These are phyloP conservation scores for Paecilomyces formosus DNA, from an alignment of 2,329 filamentous ascomycete species.

Conservation along the genomic window DNA sequence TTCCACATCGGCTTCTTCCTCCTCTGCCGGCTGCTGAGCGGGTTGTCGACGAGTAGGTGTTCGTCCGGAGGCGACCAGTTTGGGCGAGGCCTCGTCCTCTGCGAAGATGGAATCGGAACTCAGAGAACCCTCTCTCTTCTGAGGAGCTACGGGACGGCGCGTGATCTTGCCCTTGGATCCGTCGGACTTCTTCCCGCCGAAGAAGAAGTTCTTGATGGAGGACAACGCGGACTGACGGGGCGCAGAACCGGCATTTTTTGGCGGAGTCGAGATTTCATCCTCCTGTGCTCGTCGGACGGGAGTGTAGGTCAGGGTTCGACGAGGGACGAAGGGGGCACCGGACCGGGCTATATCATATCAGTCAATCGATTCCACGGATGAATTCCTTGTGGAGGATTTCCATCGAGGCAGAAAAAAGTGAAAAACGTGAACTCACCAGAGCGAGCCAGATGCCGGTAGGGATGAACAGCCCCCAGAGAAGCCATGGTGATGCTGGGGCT, in stretches of 20 bases:
- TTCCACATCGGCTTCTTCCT: constrained; percentile 6
- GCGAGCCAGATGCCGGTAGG: constrained; percentile 30
- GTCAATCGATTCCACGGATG: neutral
- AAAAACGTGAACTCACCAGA: constrained; percentile 20
- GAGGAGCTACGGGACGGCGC: constrained; percentile 19
- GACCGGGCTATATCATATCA: constrained; percentile 19
- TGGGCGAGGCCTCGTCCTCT: constrained; percentile 24
- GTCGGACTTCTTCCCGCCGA: constrained; percentile 15
- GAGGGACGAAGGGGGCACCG: constrained; percentile 24
- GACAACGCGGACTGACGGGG: constrained; percentile 19
- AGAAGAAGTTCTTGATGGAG: constrained; percentile 27
- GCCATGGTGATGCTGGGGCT: constrained; percentile 20
- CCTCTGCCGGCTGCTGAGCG: constrained; percentile 11
- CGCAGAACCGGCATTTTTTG: constrained; percentile 3
- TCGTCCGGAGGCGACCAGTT: constrained; percentile 17
- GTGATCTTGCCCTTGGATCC: constrained; percentile 20
- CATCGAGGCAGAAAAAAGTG: neutral
- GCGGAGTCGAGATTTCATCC: constrained; percentile 9
- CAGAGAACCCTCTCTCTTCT: constrained; percentile 27
- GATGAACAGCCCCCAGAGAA: constrained; percentile 29
- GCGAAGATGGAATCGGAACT: constrained; percentile 34
- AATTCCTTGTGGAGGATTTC: neutral
- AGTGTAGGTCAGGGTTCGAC: constrained; percentile 28
- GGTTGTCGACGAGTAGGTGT: constrained; percentile 11
- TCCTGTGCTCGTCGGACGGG: constrained; percentile 21